Percentiles rank a stretch among this genome's conserved stretches.
phyloP scores from a whole-genome alignment of 202 grass and related monocot genomes.

The Musa balbisiana region DNA sequence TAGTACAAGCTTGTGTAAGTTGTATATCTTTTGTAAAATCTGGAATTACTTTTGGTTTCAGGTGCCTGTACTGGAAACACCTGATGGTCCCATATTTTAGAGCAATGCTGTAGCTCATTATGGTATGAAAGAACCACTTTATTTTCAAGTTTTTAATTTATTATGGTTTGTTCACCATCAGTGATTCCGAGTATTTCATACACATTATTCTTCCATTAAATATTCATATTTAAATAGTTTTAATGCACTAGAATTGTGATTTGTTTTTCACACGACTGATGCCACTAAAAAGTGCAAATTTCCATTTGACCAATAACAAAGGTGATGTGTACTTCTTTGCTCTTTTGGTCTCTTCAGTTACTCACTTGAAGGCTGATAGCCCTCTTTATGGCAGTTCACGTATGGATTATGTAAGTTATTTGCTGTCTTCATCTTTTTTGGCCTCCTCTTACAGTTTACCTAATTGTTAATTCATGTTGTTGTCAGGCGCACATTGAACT shows the following conservation, averaged over 20 bases:
- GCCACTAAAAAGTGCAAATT: no score
- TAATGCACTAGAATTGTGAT: neutral
- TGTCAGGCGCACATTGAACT: conserved; percentile 61
- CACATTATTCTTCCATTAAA: neutral
- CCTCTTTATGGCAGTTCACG: conserved; percentile 65
- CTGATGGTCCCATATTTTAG: conserved; percentile 68
- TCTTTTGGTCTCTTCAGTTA: conserved; percentile 34
- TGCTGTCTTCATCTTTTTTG: neutral
- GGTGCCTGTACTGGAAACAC: conserved; percentile 71
- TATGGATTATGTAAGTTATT: conserved; percentile 76
- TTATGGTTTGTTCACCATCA: no score
- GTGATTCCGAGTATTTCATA: no score
- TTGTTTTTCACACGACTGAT: no score
- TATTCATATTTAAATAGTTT: neutral
- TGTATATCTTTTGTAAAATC: neutral
- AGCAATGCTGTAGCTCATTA: conserved; percentile 77
- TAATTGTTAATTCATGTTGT: neutral
- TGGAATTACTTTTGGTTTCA: conserved; percentile 11
- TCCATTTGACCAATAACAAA: no score
- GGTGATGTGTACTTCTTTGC: neutral
- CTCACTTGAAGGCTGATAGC: conserved; percentile 53
- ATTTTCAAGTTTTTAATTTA: no score
- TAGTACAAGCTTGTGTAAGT: neutral
- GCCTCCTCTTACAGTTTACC: neutral
- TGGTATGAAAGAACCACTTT: conserved; percentile 27